phyloP scores from a whole-genome alignment of 1,284 basidiomycete species.

The Flammula alnicola region DNA sequence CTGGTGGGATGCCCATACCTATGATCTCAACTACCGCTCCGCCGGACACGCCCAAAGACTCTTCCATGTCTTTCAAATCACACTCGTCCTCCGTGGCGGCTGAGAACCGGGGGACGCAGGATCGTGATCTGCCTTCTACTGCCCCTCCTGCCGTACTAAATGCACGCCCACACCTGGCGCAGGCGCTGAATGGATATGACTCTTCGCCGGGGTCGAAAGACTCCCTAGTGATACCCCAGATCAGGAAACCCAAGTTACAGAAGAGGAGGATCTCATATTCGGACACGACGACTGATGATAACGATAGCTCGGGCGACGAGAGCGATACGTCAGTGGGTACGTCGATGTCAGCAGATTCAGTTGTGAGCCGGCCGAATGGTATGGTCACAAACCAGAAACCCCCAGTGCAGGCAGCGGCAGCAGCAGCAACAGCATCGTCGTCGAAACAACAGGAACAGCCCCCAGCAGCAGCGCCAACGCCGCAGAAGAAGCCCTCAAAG shows the following conservation, averaged over 20 bases:
- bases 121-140: too few species aligned
- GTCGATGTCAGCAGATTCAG: constrained; percentile 38
- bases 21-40: constrained; percentile 55
- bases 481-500: constrained; percentile 34
- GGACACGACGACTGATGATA: constrained; percentile 32
- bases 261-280: constrained; percentile 30
- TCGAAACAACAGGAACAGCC: constrained; percentile 31
- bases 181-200: constrained; percentile 17
- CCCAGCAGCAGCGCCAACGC: constrained; percentile 11
- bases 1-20: constrained; percentile 51
- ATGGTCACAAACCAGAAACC: not conserved
- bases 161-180: constrained; percentile 16
- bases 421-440: constrained; percentile 4
- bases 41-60: constrained; percentile 37
- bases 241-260: constrained; percentile 6
- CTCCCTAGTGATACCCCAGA: constrained; percentile 38
- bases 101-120: too few species aligned
- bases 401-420: not conserved
- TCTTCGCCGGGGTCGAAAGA: constrained; percentile 34
- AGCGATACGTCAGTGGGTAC: constrained; percentile 49
- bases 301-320: constrained; percentile 52
- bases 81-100: not conserved
- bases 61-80: constrained; percentile 3
- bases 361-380: constrained; percentile 11
- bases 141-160: constrained; percentile 20